phyloP scores from a whole-genome alignment of 2,329 filamentous ascomycete species.

The Cyphellophora europaea region DNA sequence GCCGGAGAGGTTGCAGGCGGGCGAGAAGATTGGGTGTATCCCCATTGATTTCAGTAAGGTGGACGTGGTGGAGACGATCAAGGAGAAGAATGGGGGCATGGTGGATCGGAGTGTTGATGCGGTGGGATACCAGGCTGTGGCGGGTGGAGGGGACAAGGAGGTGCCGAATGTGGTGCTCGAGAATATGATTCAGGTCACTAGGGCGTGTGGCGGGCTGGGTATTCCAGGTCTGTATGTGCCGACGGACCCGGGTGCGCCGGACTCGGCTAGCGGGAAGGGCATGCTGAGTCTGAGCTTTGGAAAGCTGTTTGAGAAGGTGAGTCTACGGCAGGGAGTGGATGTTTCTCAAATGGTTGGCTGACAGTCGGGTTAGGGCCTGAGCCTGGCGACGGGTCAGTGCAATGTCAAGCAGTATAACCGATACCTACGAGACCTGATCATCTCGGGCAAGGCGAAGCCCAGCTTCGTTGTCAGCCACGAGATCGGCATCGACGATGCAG shows the following conservation, averaged over 20 bases:
- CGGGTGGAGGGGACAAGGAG: slow-evolving; percentile 46
- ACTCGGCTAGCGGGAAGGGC: slow-evolving; percentile 51
- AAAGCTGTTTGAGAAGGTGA: slow-evolving; percentile 59
- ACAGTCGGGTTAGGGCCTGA: slow-evolving; percentile 39
- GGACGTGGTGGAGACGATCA: slow-evolving; percentile 53
- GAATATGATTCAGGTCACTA: slow-evolving; percentile 54
- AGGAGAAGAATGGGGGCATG: slow-evolving; percentile 49
- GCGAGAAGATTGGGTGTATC: slow-evolving; percentile 51
- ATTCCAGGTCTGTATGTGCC: slow-evolving; percentile 44
- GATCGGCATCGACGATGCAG: slow-evolving; percentile 52
- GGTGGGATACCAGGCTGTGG: slow-evolving; percentile 57
- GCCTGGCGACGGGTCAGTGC: slow-evolving; percentile 54
- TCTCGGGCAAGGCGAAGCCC: slow-evolving; percentile 54
- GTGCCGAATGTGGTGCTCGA: slow-evolving; percentile 55
- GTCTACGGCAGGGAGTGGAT: slow-evolving; percentile 1
- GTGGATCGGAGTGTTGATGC: slow-evolving; percentile 57
- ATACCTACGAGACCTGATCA: slow-evolving; percentile 57
- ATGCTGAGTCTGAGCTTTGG: slow-evolving; percentile 57
- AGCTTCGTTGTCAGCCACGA: slow-evolving; percentile 60
- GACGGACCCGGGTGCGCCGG: slow-evolving; percentile 53
- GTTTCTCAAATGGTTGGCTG: slow-evolving; percentile 4
- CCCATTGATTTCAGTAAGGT: slow-evolving; percentile 52
- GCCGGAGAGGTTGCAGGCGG: slow-evolving; percentile 47
- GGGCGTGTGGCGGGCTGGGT: slow-evolving; percentile 52
- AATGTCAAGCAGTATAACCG: slow-evolving; percentile 62